Evolutionary conservation across 257 asterid genomes (phyloP).

Genomic region (Solanum bulbocastanum): DNA sequence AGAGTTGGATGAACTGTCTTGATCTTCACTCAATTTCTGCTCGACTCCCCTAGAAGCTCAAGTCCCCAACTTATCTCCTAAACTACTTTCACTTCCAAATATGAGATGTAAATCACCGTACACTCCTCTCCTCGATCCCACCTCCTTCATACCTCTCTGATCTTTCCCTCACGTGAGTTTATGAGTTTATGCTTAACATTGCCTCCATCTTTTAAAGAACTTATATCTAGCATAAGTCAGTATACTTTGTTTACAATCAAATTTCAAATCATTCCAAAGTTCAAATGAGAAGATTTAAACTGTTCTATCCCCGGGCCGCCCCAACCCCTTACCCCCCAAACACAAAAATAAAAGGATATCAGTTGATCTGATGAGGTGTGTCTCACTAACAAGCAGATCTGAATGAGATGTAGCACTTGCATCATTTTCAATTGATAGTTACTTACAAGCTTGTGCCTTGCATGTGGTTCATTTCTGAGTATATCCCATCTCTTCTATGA

Average conservation of each 20-base stretch:
- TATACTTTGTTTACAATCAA: neutral
- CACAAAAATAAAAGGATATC: neutral
- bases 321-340: neutral
- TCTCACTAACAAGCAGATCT: neutral
- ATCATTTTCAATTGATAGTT: neutral
- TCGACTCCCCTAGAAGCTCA: neutral
- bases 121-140: neutral
- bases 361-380: neutral
- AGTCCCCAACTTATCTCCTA: neutral
- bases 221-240: neutral
- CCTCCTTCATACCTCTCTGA: neutral
- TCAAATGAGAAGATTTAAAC: neutral
- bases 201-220: neutral
- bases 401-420: neutral
- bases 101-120: neutral
- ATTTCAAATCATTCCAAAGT: neutral
- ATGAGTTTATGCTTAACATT: neutral
- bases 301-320: neutral
- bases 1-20: neutral
- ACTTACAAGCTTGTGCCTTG: neutral
- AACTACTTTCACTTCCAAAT: neutral
- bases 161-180: neutral
- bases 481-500: neutral
- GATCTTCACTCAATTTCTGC: neutral
- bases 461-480: neutral